A percentile compares a stretch with the other conserved stretches of the same genome.
These are phyloP conservation scores for Aristolochia californica DNA, from an alignment of 164 flowering plant genomes.

Conservation along the genomic window DNA sequence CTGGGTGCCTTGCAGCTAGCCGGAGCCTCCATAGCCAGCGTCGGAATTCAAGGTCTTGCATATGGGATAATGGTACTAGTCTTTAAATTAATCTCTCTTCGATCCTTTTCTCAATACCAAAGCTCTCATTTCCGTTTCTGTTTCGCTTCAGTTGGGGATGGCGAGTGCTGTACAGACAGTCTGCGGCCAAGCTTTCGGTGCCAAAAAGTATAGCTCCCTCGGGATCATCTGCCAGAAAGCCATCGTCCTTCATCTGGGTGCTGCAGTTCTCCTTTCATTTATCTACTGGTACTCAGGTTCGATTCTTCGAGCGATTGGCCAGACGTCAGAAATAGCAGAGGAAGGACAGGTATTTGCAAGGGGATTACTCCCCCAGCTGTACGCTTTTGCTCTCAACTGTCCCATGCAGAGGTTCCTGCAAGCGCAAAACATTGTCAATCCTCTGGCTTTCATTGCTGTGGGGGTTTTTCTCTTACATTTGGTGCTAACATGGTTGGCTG, in stretches of 20 bases:
- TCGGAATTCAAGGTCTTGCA: constrained; percentile 82
- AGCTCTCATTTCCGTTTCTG: not conserved
- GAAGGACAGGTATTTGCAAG: constrained; percentile 58
- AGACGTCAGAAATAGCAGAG: constrained; percentile 33
- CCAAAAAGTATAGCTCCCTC: constrained; percentile 37
- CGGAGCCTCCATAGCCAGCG: constrained; percentile 60
- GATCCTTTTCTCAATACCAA: not conserved
- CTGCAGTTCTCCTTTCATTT: constrained; percentile 50
- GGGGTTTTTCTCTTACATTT: constrained; percentile 47
- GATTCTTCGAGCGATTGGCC: constrained; percentile 46
- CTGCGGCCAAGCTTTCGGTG: constrained; percentile 79
- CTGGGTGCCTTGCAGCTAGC: constrained; percentile 62
- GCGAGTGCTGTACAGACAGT: constrained; percentile 84
- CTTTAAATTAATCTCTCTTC: not conserved
- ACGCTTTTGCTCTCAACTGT: constrained; percentile 57
- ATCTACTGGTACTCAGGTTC: constrained; percentile 58
- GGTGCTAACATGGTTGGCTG: constrained; percentile 44
- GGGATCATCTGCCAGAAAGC: constrained; percentile 73
- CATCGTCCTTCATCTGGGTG: constrained; percentile 47
- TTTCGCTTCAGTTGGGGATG: constrained; percentile 57
- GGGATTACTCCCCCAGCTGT: constrained; percentile 60
- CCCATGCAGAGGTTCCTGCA: constrained; percentile 82
- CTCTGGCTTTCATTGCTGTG: constrained; percentile 57
- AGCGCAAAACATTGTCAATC: constrained; percentile 74
- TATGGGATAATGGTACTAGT: constrained; percentile 60